Evolutionary conservation across 1,284 basidiomycete species (phyloP), one percentile per base, ranked within the genome.

Genomic region (Puccinia brachypodii): DNA sequence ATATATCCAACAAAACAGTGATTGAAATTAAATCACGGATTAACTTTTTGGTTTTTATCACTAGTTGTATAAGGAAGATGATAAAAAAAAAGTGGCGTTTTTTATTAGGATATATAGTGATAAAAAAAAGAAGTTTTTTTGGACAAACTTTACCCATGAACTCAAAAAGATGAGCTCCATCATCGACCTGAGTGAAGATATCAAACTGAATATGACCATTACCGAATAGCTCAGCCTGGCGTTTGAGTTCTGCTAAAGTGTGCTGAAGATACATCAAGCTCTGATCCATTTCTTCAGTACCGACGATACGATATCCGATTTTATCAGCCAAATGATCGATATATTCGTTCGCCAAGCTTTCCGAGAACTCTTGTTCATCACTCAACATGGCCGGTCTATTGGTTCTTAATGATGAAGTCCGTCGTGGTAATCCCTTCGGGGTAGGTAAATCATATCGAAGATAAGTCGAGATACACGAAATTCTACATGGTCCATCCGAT

Each of bases 281-380:
- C 38, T 91, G 87, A 0, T 93, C 91, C 87, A 98, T 95, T 86
- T 98, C 93, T 58, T 89, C 89, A 0, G 95, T 96, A 0, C 96
- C 96, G 22, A 97, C 94, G 0, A 94, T 96, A 60, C 96, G 90
- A 87, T 92, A 98, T 3, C 96, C 96, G 82, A 96, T 94, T 42
- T 91, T 91, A 85, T 95, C 94, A 84, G 86, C 6, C 84, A 86
- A 76, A 74, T 83, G 74, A 44, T 83, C 42, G 19, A 84, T 76
- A 40, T 83, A 68, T 28, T 68, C 44, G 19, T 82, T 77, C 28
- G 84, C 84, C 60, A 81, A 40, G 13, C 58, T 66, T 53, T 84
- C 84, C 47, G 69, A 81, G 38, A 81, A 78, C 31, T 47, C 62
- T 14, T 44, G 60, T 40, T 76, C 33, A 31, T 74, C 72, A 4